A percentile compares a stretch with the other conserved stretches of the same genome.
These are phyloP conservation scores for Citrus medica DNA, from an alignment of 345 rosid genomes.

Conservation along the genomic window DNA sequence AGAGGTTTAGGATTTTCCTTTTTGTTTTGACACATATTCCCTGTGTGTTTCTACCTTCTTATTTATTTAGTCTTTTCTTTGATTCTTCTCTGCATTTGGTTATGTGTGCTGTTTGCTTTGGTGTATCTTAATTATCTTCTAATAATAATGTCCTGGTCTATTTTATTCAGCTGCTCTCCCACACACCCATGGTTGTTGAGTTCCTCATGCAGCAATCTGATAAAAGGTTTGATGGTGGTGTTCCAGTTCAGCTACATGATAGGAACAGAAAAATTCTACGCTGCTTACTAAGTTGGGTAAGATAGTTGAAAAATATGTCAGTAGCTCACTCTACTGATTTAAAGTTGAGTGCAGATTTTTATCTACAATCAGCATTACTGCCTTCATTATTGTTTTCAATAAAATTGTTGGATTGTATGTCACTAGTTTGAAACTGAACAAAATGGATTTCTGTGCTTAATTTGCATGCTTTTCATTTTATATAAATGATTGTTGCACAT, in stretches of 20 bases:
- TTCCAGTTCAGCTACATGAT: constrained; percentile 45
- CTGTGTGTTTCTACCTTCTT: constrained; percentile 16
- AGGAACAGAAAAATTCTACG: constrained; percentile 76
- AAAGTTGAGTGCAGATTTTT: background rate
- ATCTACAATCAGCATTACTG: background rate
- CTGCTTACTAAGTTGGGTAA: constrained; percentile 97
- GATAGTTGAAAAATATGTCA: constrained; percentile 14
- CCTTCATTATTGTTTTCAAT: background rate
- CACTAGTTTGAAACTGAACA: background rate
- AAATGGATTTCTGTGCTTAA: background rate
- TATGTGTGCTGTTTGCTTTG: background rate
- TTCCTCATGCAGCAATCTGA: constrained; percentile 86
- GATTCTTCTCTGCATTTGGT: background rate
- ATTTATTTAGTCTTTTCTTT: background rate
- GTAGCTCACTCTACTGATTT: background rate
- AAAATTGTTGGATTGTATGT: background rate
- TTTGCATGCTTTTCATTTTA: background rate
- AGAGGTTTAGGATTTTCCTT: constrained; percentile 44
- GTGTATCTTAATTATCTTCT: constrained; percentile 9
- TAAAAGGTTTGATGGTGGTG: constrained; percentile 41
- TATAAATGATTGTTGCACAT: background rate
- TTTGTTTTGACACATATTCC: background rate
- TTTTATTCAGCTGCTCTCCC: constrained; percentile 66
- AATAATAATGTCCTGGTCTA: background rate
- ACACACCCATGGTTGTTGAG: constrained; percentile 78